Base-by-base conservation (phyloP, 2,329 filamentous ascomycete genomes). In the Hypoxylon sp. region DNA sequence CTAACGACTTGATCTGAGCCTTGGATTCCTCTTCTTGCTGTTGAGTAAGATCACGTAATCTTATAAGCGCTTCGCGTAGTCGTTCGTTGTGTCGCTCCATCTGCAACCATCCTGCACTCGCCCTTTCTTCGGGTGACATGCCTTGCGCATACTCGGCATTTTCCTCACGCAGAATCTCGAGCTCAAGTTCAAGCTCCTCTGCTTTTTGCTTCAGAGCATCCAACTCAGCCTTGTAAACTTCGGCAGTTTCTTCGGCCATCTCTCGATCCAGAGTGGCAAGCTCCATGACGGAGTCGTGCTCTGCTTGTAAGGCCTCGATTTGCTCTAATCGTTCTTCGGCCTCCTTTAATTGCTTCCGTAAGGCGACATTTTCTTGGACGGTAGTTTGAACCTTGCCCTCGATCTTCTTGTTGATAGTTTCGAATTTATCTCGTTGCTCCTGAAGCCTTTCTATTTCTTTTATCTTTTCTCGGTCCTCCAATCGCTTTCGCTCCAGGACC, bases 221-320 rank as follows among this genome's bases (percentile, higher is more conserved):
- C 16, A 95, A 75, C 66, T 99, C 92, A 1, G 83, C 80, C 68
- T 91, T 94, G 40, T 88, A 78, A 12, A 88, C 84, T 61, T 97
- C 94, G 0, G 90, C 88, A 31, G 86, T 91, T 71, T 97, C 93
- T 70, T 99, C 92, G 0, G 94, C 94, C 89, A 97, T 96, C 71
- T 99, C 93, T 32, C 90, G 85, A 68, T 99, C 94, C 17, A 99
- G 76, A 0, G 90, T 88, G 5, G 91, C 91, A 71, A 94, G 83
- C 72, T 99, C 94, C 65, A 97, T 75, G 5, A 89, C 83, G 3
- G 87, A 82, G 20, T 97, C 94, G 69, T 95, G 87, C 60, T 97
- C 91, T 5, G 89, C 88, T 67, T 94, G 88, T 44, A 88, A 77
- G 20, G 81, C 78, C 61, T 93, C 89, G 2, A 94, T 76, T 15